Base-by-base conservation (phyloP, 495 filamentous ascomycete genomes). In the Cercophora newfieldiana region DNA sequence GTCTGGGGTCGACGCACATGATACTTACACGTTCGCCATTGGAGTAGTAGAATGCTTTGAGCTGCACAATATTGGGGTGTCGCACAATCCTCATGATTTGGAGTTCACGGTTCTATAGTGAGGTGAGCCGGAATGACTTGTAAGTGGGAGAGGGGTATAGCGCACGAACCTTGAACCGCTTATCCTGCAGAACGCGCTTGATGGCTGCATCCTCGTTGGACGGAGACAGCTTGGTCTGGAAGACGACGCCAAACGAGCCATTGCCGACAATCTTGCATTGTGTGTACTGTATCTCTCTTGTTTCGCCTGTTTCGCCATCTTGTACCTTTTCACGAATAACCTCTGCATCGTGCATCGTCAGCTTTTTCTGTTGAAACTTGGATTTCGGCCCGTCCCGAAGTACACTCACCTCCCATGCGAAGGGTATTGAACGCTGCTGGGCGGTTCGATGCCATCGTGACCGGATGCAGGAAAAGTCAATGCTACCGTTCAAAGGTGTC, bases 221-320 rank as follows among this genome's bases (percentile, higher is more conserved):
- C 18, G 95, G 95, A 66, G 95, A 93, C 73, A 99, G 88, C 81
- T 98, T 99, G 30, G 95, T 99, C 79, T 99, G 95, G 77, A 99
- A 99, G 66, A 99, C 95, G 22, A 99, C 95, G 66, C 95, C 95
- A 76, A 99, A 99, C 16, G 95, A 98, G 61, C 95, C 95, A 79
- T 99, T 99, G 71, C 95, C 95, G n/a, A 99, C 95, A 68, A 99
- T 98, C 82, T 99, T 99, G 82, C 95, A 99, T 77, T 99, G 95
- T 50, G 95, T 98, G 74, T 99, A 99, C 75, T 95, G 92, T 80
- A 99, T 90, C 72, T 99, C 95, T 77, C 90, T 90, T 65, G 91
- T 93, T 75, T 99, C 96, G 58, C 95, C 95, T 0, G 95, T 98
- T 70, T 96, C 82, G 72, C 95, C 95, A 86, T 99, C 95, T 81